Evolutionary conservation across 1,284 basidiomycete species (phyloP).

Genomic region (Trichosporon sp.): DNA sequence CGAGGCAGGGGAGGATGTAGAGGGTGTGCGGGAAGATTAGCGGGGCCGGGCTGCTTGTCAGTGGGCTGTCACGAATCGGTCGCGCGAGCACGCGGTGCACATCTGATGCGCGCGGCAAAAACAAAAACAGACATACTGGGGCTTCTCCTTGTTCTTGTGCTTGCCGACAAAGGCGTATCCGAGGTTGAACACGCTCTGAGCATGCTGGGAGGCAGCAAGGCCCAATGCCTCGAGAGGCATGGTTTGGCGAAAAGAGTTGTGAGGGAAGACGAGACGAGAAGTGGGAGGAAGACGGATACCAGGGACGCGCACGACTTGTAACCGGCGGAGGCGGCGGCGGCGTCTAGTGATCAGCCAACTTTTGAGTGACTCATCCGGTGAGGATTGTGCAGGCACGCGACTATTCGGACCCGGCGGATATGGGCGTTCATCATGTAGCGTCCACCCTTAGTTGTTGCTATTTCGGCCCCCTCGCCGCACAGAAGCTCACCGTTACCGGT

Average conservation of each 20-base stretch:
- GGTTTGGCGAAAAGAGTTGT: neutral
- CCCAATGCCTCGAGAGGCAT: constrained; percentile 1
- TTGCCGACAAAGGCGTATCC: neutral
- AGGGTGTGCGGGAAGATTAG: constrained; percentile 38
- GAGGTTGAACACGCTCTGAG: constrained; percentile 3
- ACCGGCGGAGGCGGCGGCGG: neutral
- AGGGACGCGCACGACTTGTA: neutral
- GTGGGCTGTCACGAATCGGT: neutral
- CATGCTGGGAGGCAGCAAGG: constrained; percentile 1
- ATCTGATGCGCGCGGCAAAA: neutral
- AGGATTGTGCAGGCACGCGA: neutral
- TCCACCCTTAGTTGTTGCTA: neutral
- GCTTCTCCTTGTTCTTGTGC: constrained; percentile 8
- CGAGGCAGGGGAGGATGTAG: constrained; percentile 43
- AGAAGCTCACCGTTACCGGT: neutral
- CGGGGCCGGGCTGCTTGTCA: constrained; percentile 30
- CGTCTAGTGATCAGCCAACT: neutral
- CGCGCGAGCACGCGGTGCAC: neutral
- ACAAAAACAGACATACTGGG: constrained; percentile 9
- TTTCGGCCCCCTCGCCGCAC: neutral
- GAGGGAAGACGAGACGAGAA: neutral
- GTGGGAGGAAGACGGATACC: neutral
- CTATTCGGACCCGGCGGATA: neutral
- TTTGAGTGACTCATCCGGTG: neutral
- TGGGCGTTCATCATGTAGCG: no score